Evolutionary conservation across 116 monocot genomes (phyloP).

Genomic region (Cymodocea nodosa): DNA sequence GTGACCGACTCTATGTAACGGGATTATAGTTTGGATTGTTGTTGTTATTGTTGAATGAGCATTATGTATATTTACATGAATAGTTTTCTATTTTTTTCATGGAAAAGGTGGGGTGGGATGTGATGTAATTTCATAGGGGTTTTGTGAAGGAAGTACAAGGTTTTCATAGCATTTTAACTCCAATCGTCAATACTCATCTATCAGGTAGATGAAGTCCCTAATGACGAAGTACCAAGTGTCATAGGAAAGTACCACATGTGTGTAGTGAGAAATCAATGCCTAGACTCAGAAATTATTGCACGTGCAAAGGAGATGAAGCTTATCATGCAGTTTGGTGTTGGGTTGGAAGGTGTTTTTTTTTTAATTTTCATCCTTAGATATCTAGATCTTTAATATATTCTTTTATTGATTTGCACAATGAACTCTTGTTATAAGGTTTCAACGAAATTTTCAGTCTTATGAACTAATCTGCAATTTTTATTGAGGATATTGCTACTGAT

Average conservation of each 20-base stretch:
- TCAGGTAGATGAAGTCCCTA: slow-evolving; percentile 66
- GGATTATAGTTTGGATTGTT: not conserved
- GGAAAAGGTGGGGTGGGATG: not conserved
- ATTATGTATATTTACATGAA: not conserved
- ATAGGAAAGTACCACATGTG: slow-evolving; percentile 71
- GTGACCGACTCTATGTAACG: not conserved
- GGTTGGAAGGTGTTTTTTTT: slow-evolving; percentile 69
- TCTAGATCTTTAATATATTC: not conserved
- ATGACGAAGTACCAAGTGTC: slow-evolving; percentile 60
- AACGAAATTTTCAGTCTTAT: too few relatives aligned
- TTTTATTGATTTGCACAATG: not conserved
- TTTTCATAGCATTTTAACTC: not conserved
- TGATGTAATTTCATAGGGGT: not conserved
- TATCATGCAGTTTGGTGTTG: slow-evolving; percentile 96
- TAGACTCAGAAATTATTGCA: slow-evolving; percentile 52
- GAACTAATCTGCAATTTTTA: not conserved
- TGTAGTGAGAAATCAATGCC: slow-evolving; percentile 39
- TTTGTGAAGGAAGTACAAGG: not conserved
- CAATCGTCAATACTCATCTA: not conserved
- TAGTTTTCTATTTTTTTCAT: not conserved
- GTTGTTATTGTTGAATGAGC: not conserved
- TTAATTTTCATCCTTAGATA: not conserved
- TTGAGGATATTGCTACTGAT: not conserved
- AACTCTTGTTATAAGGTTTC: not conserved
- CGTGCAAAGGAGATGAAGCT: slow-evolving; percentile 78